Evolutionary conservation across 78 protist genomes (phyloP).

Genomic region (Cavenderia fasciculata): DNA sequence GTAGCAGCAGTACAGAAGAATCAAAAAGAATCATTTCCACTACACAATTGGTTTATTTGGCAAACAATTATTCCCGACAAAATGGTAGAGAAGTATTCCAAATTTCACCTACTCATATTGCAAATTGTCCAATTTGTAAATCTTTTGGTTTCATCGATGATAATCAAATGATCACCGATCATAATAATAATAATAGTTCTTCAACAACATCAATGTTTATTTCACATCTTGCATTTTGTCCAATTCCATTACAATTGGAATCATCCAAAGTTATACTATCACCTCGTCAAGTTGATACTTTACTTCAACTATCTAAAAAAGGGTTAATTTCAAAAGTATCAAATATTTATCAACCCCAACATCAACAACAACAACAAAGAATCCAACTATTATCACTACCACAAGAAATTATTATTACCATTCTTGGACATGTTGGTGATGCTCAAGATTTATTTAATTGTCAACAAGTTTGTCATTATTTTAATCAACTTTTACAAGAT

Average conservation of each 20-base stretch:
- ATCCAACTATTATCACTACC: slow-evolving; percentile 18
- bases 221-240: slow-evolving; percentile 24
- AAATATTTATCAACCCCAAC: neutral
- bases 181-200: neutral
- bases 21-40: neutral
- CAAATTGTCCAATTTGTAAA: slow-evolving; percentile 21
- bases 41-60: neutral
- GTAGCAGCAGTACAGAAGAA: too few species aligned
- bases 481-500: slow-evolving; percentile 24
- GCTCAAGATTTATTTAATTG: slow-evolving; percentile 23
- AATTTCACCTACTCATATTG: neutral
- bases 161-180: neutral
- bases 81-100: too few species aligned
- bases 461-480: neutral
- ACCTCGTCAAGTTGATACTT: slow-evolving; percentile 17
- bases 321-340: neutral
- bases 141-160: slow-evolving; percentile 50
- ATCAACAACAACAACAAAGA: neutral
- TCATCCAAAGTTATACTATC: neutral
- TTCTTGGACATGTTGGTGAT: slow-evolving; percentile 17
- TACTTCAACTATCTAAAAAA: slow-evolving; percentile 1
- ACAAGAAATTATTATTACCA: slow-evolving; percentile 41
- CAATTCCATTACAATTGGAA: neutral
- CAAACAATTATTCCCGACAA: neutral
- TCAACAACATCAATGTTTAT: too few species aligned